Evolutionary conservation across 2,329 filamentous ascomycete genomes (phyloP).

Genomic region (Ophiognomonia clavigignenti-juglandacearum): DNA sequence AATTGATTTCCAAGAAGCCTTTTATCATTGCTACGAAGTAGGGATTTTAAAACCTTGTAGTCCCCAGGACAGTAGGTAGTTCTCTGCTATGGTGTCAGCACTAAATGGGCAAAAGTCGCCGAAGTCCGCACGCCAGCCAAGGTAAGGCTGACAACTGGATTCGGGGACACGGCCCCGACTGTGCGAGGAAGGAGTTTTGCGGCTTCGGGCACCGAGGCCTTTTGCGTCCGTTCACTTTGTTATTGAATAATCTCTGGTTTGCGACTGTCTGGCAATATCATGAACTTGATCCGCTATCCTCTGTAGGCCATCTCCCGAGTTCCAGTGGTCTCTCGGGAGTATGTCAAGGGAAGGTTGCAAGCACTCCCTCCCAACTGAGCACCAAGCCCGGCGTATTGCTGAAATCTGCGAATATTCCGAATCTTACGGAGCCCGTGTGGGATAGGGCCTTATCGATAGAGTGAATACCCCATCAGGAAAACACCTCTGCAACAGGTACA

Average conservation of each 20-base stretch:
- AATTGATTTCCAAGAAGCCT: too few relatives aligned
- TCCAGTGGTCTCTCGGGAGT: neutral
- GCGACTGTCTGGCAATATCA: neutral
- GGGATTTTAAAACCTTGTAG: too few relatives aligned
- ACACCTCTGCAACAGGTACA: neutral
- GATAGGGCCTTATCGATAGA: slow-evolving; percentile 6
- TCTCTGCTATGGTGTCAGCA: too few relatives aligned
- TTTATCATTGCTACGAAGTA: too few relatives aligned
- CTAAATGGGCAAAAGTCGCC: too few relatives aligned
- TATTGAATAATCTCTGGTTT: too few relatives aligned
- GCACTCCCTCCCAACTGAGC: neutral
- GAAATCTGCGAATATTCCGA: slow-evolving; percentile 2
- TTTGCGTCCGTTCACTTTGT: neutral
- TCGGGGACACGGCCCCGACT: neutral
- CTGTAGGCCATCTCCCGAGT: slow-evolving; percentile 2
- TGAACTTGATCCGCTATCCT: neutral
- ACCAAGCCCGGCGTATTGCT: neutral
- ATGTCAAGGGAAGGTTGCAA: slow-evolving; percentile 10
- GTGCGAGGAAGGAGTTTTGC: slow-evolving; percentile 2
- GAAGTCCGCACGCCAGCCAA: too few relatives aligned
- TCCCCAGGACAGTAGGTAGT: too few relatives aligned
- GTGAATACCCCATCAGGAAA: neutral
- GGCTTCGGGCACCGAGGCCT: slow-evolving; percentile 14
- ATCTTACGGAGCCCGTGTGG: neutral
- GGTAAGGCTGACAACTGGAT: neutral